Conservation (phyloP, 2,329 filamentous ascomycete genomes). For the Aspergillus costaricaensis region DNA sequence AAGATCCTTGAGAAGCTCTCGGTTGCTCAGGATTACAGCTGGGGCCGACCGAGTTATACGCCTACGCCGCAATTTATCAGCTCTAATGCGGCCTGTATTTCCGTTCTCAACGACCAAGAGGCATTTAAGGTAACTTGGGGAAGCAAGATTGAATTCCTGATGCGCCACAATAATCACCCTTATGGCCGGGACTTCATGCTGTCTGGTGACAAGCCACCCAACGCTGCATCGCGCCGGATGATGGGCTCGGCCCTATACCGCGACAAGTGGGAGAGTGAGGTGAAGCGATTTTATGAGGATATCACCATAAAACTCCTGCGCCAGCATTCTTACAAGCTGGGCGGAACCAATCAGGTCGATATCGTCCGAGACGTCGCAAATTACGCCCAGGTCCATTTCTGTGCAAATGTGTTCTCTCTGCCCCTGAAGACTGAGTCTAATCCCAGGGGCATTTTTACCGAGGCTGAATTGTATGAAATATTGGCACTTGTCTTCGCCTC, state of each 20-base stretch:
- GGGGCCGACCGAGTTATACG: constrained; percentile 32
- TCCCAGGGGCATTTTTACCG: constrained; percentile 55
- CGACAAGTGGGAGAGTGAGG: constrained; percentile 49
- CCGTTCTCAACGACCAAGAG: constrained; percentile 46
- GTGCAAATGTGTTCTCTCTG: constrained; percentile 56
- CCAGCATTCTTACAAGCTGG: constrained; percentile 50
- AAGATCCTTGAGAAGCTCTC: constrained; percentile 46
- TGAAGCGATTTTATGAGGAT: constrained; percentile 51
- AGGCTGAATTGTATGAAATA: constrained; percentile 56
- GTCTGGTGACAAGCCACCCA: constrained; percentile 46
- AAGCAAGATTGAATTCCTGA: constrained; percentile 48
- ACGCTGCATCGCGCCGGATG: constrained; percentile 46
- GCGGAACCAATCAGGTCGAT: constrained; percentile 49
- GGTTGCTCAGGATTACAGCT: constrained; percentile 47
- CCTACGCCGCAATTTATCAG: constrained; percentile 45
- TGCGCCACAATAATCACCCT: constrained; percentile 40
- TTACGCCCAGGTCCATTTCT: constrained; percentile 57
- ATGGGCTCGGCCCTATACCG: constrained; percentile 48
- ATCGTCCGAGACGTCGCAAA: constrained; percentile 55
- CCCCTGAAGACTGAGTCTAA: constrained; percentile 57
- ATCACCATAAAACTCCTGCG: constrained; percentile 50
- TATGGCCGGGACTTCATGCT: constrained; percentile 52
- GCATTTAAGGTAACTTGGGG: constrained; percentile 52
- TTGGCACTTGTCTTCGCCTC: constrained; percentile 56
- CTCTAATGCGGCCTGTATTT: constrained; percentile 48